These are phyloP conservation scores for Mucuna pruriens DNA, from an alignment of 306 rosid genomes.

Conservation along the genomic window DNA sequence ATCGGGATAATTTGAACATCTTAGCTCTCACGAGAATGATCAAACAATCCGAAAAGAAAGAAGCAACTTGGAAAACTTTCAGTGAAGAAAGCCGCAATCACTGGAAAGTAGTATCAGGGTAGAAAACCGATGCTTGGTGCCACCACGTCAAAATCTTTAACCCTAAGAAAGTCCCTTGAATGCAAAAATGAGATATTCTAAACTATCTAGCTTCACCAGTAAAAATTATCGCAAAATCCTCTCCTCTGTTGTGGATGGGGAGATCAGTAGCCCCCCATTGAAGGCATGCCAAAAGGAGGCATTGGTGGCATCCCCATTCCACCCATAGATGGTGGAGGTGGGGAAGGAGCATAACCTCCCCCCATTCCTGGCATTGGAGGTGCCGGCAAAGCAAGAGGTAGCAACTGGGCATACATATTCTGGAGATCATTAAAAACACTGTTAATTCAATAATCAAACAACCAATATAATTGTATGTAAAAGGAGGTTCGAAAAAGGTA, in stretches of 20 bases:
- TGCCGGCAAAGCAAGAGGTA: conserved; percentile 95
- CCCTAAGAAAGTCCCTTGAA: conserved; percentile 35
- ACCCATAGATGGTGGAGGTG: conserved; percentile 74
- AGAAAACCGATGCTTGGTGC: conserved; percentile 38
- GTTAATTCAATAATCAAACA: conserved; percentile 26
- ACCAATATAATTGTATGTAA: not conserved
- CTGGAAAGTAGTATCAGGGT: conserved; percentile 27
- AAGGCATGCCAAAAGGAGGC: conserved; percentile 34
- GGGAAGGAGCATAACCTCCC: conserved; percentile 59
- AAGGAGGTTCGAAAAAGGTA: conserved; percentile 33
- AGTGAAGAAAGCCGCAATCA: conserved; percentile 42
- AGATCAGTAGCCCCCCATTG: conserved; percentile 37
- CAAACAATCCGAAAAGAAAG: conserved; percentile 31
- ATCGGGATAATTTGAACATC: conserved; percentile 13
- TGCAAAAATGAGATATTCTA: conserved; percentile 34
- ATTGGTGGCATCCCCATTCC: conserved; percentile 94
- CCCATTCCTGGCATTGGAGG: conserved; percentile 94
- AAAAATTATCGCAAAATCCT: conserved; percentile 26
- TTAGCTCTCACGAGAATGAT: conserved; percentile 30
- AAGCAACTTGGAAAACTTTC: conserved; percentile 28
- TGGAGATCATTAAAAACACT: conserved; percentile 51
- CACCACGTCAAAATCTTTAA: conserved; percentile 33
- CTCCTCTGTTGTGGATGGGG: conserved; percentile 3
- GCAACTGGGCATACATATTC: conserved; percentile 97
- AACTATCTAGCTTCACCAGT: conserved; percentile 39